These are phyloP conservation scores for Pseudogymnoascus sp. DNA, from an alignment of 2,329 filamentous ascomycete species.

Conservation along the genomic window DNA sequence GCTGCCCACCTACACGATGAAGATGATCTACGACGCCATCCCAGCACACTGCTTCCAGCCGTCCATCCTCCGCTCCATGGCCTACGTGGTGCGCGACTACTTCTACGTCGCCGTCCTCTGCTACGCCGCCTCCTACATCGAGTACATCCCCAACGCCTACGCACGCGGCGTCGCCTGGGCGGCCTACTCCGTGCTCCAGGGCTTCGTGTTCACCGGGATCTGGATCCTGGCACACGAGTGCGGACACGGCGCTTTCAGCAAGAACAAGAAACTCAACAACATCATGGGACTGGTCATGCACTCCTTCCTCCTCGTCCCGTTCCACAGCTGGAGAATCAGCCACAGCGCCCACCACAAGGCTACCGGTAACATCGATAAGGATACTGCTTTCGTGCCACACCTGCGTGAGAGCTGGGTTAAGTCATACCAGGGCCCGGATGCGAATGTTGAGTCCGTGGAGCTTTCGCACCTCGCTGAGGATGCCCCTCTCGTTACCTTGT, in stretches of 20 bases:
- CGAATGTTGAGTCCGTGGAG: constrained; percentile 14
- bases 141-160: constrained; percentile 37
- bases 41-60: constrained; percentile 56
- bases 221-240: constrained; percentile 68
- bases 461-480: constrained; percentile 51
- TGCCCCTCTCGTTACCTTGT: constrained; percentile 48
- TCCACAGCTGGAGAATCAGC: constrained; percentile 65
- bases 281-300: constrained; percentile 58
- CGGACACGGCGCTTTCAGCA: constrained; percentile 62
- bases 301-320: constrained; percentile 59
- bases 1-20: constrained; percentile 27
- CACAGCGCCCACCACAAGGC: constrained; percentile 63
- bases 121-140: constrained; percentile 47
- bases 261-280: constrained; percentile 50
- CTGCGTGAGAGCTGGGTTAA: constrained; percentile 29
- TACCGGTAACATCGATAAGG: constrained; percentile 59
- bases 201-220: constrained; percentile 58
- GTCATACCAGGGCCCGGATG: constrained; percentile 8
- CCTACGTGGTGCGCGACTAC: constrained; percentile 51
- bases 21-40: constrained; percentile 39
- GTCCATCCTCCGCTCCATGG: constrained; percentile 42
- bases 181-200: constrained; percentile 56
- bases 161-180: constrained; percentile 46
- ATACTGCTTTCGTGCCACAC: constrained; percentile 55
- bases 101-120: constrained; percentile 41